Percentiles rank a stretch among this genome's conserved stretches.
Conservation (phyloP, 2,329 filamentous ascomycete species). For the Nemania abortiva region DNA sequence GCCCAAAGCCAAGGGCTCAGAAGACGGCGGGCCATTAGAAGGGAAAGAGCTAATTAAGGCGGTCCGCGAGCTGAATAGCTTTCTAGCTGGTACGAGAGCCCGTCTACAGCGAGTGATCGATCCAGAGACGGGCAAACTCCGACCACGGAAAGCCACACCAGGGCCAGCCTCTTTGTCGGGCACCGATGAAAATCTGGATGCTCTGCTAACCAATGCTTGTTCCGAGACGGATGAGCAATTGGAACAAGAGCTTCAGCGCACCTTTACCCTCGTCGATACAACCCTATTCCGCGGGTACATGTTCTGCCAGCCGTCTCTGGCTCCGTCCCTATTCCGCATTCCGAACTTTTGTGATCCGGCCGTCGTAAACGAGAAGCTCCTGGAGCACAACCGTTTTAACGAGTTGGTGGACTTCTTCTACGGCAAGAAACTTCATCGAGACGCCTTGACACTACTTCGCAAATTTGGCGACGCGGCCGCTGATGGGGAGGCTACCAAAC, state of each 20-base stretch:
- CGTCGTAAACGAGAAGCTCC: slow-evolving; percentile 91
- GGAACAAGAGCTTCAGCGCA: slow-evolving; percentile 77
- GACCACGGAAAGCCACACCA: slow-evolving; percentile 60
- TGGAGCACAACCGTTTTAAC: slow-evolving; percentile 88
- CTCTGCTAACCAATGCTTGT: slow-evolving; percentile 57
- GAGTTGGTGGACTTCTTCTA: slow-evolving; percentile 98
- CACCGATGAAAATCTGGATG: slow-evolving; percentile 47
- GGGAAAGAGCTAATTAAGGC: slow-evolving; percentile 87
- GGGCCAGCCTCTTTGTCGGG: slow-evolving; percentile 55
- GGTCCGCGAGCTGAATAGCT: slow-evolving; percentile 85
- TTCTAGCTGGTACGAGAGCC: slow-evolving; percentile 85
- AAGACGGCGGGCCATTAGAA: slow-evolving; percentile 69
- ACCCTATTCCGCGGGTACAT: slow-evolving; percentile 95
- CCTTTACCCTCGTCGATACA: slow-evolving; percentile 89
- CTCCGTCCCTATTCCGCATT: slow-evolving; percentile 91
- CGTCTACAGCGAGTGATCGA: slow-evolving; percentile 72
- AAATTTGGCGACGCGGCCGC: slow-evolving; percentile 73
- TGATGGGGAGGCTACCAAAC: slow-evolving; percentile 56
- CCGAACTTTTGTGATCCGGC: slow-evolving; percentile 97
- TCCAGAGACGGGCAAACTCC: slow-evolving; percentile 71
- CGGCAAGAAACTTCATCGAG: slow-evolving; percentile 90
- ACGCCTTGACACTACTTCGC: slow-evolving; percentile 84
- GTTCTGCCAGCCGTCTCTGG: slow-evolving; percentile 87
- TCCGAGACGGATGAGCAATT: slow-evolving; percentile 70
- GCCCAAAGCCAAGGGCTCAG: slow-evolving; percentile 57